phyloP scores from a whole-genome alignment of 139 green algal species.

The Picochlorum sp. region DNA sequence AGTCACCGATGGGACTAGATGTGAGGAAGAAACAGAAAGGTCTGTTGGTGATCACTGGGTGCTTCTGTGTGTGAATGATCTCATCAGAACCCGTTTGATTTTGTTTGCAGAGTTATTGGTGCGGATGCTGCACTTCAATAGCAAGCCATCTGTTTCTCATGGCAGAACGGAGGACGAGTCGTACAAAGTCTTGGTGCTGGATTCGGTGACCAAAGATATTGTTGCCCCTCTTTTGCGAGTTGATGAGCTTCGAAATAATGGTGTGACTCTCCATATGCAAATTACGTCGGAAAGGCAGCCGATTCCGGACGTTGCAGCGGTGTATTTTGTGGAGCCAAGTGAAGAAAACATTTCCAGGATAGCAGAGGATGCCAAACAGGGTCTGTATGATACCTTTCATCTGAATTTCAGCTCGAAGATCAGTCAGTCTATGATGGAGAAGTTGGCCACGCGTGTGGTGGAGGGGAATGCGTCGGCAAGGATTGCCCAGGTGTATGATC shows the following conservation, averaged over 20 bases:
- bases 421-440: constrained; percentile 65
- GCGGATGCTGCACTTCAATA: constrained; percentile 55
- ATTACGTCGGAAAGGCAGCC: constrained; percentile 79
- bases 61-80: not conserved
- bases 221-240: constrained; percentile 86
- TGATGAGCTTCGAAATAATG: constrained; percentile 81
- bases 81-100: not conserved
- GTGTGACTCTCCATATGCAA: constrained; percentile 90
- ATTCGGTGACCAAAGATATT: constrained; percentile 78
- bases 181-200: constrained; percentile 96
- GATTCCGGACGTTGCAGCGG: constrained; percentile 91
- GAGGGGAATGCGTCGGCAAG: constrained; percentile 13
- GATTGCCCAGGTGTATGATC: constrained; percentile 77
- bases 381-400: constrained; percentile 86
- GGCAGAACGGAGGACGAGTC: constrained; percentile 38
- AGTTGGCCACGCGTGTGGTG: constrained; percentile 46
- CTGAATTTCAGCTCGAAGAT: constrained; percentile 85
- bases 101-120: constrained; percentile 44
- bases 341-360: constrained; percentile 62
- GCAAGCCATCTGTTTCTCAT: not conserved
- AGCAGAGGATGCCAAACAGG: constrained; percentile 50
- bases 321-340: constrained; percentile 89
- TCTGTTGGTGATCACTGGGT: not conserved
- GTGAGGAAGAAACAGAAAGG: not conserved
- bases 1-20: not conserved